These are phyloP conservation scores for Acanthamoeba lenticulata DNA, from an alignment of 208 protist genomes.

Conservation along the genomic window DNA sequence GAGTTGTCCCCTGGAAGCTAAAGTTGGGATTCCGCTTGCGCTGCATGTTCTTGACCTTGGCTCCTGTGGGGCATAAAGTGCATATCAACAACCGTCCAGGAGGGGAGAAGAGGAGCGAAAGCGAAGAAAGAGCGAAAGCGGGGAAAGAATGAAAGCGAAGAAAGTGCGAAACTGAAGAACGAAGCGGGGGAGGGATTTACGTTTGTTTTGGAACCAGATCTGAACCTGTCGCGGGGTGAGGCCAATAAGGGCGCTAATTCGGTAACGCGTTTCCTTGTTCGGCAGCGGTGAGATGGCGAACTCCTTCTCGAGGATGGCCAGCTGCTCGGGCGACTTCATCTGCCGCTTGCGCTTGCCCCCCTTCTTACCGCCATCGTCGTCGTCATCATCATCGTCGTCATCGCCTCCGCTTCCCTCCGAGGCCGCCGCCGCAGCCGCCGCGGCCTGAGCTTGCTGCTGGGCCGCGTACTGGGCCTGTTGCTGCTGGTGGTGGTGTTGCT, in stretches of 20 bases:
- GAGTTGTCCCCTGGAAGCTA: neutral
- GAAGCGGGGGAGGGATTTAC: neutral
- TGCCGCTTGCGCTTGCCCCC: constrained; percentile 69
- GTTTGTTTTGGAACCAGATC: constrained; percentile 71
- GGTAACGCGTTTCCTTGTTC: constrained; percentile 51
- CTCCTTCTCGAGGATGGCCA: constrained; percentile 65
- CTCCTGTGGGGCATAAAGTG: neutral
- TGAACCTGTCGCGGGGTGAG: constrained; percentile 65
- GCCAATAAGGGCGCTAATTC: constrained; percentile 19
- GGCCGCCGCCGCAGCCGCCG: neutral
- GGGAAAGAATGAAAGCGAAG: neutral
- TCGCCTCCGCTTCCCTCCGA: constrained; percentile 5
- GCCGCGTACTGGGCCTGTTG: neutral
- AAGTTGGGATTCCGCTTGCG: constrained; percentile 57
- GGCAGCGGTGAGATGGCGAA: constrained; percentile 67
- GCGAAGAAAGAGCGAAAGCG: neutral
- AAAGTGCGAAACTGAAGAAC: neutral
- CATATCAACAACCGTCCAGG: neutral
- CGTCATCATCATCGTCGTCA: constrained; percentile 1
- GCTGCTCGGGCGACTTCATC: constrained; percentile 64
- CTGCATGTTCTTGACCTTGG: constrained; percentile 66
- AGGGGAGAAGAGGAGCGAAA: neutral
- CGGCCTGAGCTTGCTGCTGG: neutral
- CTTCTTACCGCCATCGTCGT: neutral
- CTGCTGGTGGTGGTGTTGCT: neutral